Conservation (phyloP, 2,329 filamentous ascomycete species). For the Arthrobotrys megalospora region DNA sequence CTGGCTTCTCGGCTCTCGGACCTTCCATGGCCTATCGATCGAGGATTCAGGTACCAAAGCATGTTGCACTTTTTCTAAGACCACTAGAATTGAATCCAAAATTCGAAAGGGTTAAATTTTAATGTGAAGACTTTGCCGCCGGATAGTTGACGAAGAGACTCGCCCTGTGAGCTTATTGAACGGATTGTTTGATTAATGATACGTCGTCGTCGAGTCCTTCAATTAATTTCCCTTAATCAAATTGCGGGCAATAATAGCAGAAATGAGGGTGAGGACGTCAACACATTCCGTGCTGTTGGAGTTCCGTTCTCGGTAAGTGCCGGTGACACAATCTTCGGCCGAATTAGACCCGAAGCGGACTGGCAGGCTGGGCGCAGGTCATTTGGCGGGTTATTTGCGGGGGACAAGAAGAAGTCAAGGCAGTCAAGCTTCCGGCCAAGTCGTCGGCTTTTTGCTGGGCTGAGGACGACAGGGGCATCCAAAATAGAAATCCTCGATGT, state of each 20-base stretch:
- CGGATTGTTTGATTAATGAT: too few species aligned
- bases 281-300: constrained; percentile 46
- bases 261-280: neutral
- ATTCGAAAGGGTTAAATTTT: neutral
- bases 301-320: constrained; percentile 43
- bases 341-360: neutral
- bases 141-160: too few species aligned
- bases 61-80: neutral
- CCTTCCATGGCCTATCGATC: neutral
- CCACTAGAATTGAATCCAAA: neutral
- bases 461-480: constrained; percentile 12
- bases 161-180: too few species aligned
- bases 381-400: neutral
- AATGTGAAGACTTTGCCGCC: neutral
- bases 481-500: constrained; percentile 45
- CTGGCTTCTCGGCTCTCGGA: neutral
- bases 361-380: constrained; percentile 13
- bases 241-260: neutral
- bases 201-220: neutral
- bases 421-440: constrained; percentile 29
- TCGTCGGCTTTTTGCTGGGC: constrained; percentile 9
- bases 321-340: constrained; percentile 26
- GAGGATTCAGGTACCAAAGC: constrained; percentile 18
- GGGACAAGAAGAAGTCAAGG: constrained; percentile 27
- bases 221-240: neutral